A percentile compares a stretch with the other conserved stretches of the same genome.
Conservation (phyloP, 2,329 filamentous ascomycete species). For the Penicillium verrucosum region DNA sequence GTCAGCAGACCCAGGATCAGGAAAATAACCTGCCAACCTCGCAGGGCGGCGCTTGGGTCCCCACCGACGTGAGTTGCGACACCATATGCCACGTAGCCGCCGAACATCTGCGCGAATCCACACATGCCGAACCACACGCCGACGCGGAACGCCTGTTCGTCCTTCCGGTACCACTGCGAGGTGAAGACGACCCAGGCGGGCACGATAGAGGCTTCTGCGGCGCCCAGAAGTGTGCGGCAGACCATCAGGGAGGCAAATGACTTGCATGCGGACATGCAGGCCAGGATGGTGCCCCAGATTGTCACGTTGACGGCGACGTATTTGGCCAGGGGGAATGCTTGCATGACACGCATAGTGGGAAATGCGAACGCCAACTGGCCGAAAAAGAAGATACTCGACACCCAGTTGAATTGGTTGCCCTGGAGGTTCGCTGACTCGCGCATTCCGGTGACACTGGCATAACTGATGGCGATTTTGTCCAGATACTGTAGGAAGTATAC, state of each 20-base stretch:
- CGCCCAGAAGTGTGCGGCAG: constrained; percentile 51
- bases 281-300: constrained; percentile 33
- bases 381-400: constrained; percentile 32
- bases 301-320: constrained; percentile 38
- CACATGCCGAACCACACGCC: constrained; percentile 32
- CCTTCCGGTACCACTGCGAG: constrained; percentile 32
- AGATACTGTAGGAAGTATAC: constrained; percentile 33
- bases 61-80: constrained; percentile 27
- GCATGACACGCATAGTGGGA: constrained; percentile 39
- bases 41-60: constrained; percentile 28
- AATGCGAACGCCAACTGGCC: constrained; percentile 34
- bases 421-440: constrained; percentile 34
- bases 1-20: constrained; percentile 39
- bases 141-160: constrained; percentile 34
- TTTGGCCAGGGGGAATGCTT: constrained; percentile 40
- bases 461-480: constrained; percentile 26
- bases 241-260: constrained; percentile 50
- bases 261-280: constrained; percentile 32
- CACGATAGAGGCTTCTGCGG: constrained; percentile 47
- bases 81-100: constrained; percentile 39
- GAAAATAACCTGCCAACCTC: constrained; percentile 41
- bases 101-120: constrained; percentile 38
- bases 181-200: constrained; percentile 30
- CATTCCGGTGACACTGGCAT: constrained; percentile 30
- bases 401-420: constrained; percentile 47